Conservation (phyloP, 345 rosid genomes). For the Luvunga scandens region DNA sequence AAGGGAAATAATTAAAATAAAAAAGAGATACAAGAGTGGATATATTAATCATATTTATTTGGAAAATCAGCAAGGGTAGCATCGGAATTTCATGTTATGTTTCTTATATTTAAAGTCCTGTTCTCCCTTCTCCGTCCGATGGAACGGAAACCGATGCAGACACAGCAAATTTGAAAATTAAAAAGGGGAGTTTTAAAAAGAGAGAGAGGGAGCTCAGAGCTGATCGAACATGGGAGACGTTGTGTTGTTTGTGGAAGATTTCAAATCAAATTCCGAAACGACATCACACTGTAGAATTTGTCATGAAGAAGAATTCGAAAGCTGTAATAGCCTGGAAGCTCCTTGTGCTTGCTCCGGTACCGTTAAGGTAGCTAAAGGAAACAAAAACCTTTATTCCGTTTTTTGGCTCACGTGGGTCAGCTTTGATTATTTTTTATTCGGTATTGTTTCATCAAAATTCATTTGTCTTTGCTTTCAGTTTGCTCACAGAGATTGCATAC, state of each 20-base stretch:
- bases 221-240: constrained; percentile 50
- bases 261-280: constrained; percentile 25
- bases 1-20: not conserved
- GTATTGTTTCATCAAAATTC: not conserved
- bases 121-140: not conserved
- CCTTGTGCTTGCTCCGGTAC: constrained; percentile 97
- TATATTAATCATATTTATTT: not conserved
- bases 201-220: not conserved
- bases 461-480: constrained; percentile 36
- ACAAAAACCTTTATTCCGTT: too few relatives aligned
- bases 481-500: constrained; percentile 91
- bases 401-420: not conserved
- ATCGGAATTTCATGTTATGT: constrained; percentile 19
- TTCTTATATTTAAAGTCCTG: constrained; percentile 24
- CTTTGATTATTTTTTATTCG: not conserved
- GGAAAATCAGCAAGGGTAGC: constrained; percentile 20
- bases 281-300: constrained; percentile 72
- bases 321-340: constrained; percentile 67
- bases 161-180: constrained; percentile 11
- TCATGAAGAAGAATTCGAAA: constrained; percentile 76
- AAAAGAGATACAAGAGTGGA: not conserved
- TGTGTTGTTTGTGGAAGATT: constrained; percentile 48
- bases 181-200: not conserved
- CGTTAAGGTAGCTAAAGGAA: constrained; percentile 50
- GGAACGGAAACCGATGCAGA: not conserved